Conservation (phyloP, 2,329 filamentous ascomycete genomes). For the Lasiodiplodia theobromae region DNA sequence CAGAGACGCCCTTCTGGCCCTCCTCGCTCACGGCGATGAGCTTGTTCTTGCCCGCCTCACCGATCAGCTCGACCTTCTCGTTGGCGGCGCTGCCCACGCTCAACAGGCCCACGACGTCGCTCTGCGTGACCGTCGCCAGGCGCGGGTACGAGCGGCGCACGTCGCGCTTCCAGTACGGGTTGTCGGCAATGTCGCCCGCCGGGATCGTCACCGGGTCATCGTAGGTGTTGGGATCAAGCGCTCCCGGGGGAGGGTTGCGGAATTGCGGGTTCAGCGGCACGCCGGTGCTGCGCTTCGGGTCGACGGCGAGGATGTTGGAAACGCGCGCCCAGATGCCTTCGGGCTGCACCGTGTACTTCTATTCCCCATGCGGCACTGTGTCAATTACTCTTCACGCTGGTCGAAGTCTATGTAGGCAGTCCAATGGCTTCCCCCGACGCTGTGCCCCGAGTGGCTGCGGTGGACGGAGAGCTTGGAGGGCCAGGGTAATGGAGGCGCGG, state of each 20-base stretch:
- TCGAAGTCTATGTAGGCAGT: too few relatives aligned
- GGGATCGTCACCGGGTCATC: slow-evolving; percentile 83
- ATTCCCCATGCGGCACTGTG: background rate
- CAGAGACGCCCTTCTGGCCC: slow-evolving; percentile 73
- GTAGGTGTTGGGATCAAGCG: slow-evolving; percentile 73
- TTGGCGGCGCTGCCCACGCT: slow-evolving; percentile 80
- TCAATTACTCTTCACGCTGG: background rate
- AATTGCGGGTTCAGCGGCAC: slow-evolving; percentile 91
- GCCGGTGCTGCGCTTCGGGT: slow-evolving; percentile 87
- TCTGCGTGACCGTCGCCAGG: slow-evolving; percentile 80
- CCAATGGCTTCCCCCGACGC: background rate
- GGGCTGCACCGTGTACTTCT: slow-evolving; percentile 98
- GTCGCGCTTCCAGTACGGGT: slow-evolving; percentile 97
- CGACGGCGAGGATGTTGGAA: slow-evolving; percentile 79
- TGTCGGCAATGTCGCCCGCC: slow-evolving; percentile 87
- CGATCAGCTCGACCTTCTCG: slow-evolving; percentile 82
- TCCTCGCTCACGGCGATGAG: slow-evolving; percentile 79
- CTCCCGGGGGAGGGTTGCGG: slow-evolving; percentile 84
- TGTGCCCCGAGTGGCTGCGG: background rate
- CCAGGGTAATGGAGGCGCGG: background rate
- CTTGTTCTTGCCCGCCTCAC: slow-evolving; percentile 74
- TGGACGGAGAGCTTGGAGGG: slow-evolving; percentile 1
- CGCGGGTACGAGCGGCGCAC: slow-evolving; percentile 80
- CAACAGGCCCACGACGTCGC: slow-evolving; percentile 84
- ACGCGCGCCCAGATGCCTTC: slow-evolving; percentile 86